Conservation (phyloP, 1,284 basidiomycete species). For the Tilletia indica region DNA sequence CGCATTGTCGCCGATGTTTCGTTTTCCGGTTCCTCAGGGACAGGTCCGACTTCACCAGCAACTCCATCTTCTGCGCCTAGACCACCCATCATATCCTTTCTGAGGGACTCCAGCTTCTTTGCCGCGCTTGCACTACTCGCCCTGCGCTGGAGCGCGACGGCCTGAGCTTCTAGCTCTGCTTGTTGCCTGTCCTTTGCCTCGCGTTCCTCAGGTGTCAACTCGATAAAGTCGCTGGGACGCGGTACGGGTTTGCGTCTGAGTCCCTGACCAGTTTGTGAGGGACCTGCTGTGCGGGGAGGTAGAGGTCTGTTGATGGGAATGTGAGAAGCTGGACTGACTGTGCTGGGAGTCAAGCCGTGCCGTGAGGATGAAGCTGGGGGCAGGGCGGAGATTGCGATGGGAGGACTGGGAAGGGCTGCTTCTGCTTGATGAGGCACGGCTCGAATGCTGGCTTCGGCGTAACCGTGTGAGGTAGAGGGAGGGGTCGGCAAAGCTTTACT, state of each 20-base stretch:
- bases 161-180: neutral
- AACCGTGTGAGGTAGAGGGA: neutral
- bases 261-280: neutral
- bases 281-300: conserved; percentile 7
- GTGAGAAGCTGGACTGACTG: conserved; percentile 1
- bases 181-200: neutral
- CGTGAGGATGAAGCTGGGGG: neutral
- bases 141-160: neutral
- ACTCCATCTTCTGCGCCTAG: neutral
- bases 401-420: neutral
- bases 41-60: neutral
- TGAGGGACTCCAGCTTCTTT: conserved; percentile 4
- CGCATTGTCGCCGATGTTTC: neutral
- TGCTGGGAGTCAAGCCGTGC: neutral
- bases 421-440: neutral
- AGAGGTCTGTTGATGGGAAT: neutral
- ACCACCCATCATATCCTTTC: neutral
- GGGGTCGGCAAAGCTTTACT: neutral
- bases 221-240: neutral
- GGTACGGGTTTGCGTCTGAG: conserved; percentile 9
- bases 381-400: neutral
- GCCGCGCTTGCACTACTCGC: neutral
- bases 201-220: neutral
- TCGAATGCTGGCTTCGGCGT: neutral
- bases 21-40: neutral